Evolutionary conservation across 2,329 filamentous ascomycete species (phyloP), one percentile per base, ranked within the genome.

Genomic region (Trichophyton schoenleinii): DNA sequence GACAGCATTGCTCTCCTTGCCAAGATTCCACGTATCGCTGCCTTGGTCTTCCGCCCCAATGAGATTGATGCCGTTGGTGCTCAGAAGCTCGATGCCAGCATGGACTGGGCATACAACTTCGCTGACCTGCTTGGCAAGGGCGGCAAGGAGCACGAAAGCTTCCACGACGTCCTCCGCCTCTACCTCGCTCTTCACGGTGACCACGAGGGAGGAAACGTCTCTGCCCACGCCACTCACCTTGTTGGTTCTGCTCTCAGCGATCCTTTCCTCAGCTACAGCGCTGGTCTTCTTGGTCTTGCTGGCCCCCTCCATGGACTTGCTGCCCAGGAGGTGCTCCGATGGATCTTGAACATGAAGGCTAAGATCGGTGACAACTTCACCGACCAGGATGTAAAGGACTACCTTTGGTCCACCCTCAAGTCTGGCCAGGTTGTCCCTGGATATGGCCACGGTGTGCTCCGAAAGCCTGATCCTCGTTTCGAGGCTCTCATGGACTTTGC

Each of bases 31-130:
- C 95, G 90, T 64, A 91, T 99, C 68, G 94, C 94, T 31, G 94
- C 94, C 63, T 95, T 96, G 77, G 96, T 99, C 71, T 96, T 99
- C 81, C 90, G 96, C 81, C 90, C 65, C 89, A 94, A 82, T 80
- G 83, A 72, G 77, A 80, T 68, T 84, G 91, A 73, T 86, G 87
- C 70, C 79, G 88, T 66, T 80, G 96, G 64, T 85, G 89, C 7
- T 83, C 87, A 68, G 79, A 88, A 73, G 80, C 71, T 95, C 58
- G 91, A 99, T 69, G 76, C 84, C 62, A 82, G 87, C 67, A 89
- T 96, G 77, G 94, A 99, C 77, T 99, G 94, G 94, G 87, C 91
- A 0, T 95, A 96, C 81, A 99, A 99, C 82, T 99, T 96, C 71
- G 94, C 94, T 53, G 89, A 91, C 22, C 90, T 96, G 87, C 82